Evolutionary conservation across 805 yeast species (phyloP).

Genomic region (Myxozyma geophila): DNA sequence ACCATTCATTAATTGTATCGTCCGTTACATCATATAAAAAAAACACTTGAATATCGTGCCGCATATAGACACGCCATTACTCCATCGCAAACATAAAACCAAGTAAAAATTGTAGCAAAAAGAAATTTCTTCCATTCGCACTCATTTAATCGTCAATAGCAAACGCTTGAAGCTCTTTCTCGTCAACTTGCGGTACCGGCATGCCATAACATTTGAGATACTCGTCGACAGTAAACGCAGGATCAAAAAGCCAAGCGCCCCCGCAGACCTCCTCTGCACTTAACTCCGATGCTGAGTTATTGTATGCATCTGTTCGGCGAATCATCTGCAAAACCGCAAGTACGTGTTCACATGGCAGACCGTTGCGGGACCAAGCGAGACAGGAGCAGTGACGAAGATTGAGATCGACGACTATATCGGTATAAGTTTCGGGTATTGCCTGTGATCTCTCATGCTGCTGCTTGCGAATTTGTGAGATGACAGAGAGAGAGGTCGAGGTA

Average conservation of each 20-base stretch:
- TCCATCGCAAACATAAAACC: not conserved
- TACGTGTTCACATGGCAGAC: conserved; percentile 19
- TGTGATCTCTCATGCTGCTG: not conserved
- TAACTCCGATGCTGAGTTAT: not conserved
- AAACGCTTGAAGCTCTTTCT: not conserved
- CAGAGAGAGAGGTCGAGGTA: not conserved
- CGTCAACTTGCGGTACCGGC: conserved; percentile 8
- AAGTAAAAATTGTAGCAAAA: not conserved
- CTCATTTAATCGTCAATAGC: no score
- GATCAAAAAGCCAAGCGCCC: conserved; percentile 17
- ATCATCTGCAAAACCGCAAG: conserved; percentile 18
- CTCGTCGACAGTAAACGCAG: conserved; percentile 4
- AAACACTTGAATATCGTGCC: not conserved
- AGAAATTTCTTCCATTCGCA: not conserved
- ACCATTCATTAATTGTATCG: not conserved
- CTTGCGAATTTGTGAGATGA: not conserved
- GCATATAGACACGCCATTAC: not conserved
- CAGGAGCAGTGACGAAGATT: conserved; percentile 22
- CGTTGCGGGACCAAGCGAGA: conserved; percentile 16
- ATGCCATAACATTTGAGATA: conserved; percentile 10
- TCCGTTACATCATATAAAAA: no score
- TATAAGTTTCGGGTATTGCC: not conserved
- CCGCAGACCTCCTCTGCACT: conserved; percentile 1
- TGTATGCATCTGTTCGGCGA: not conserved
- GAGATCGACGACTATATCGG: conserved; percentile 12